These are phyloP conservation scores for Santalum album DNA, from an alignment of 164 flowering plant genomes.

Conservation along the genomic window DNA sequence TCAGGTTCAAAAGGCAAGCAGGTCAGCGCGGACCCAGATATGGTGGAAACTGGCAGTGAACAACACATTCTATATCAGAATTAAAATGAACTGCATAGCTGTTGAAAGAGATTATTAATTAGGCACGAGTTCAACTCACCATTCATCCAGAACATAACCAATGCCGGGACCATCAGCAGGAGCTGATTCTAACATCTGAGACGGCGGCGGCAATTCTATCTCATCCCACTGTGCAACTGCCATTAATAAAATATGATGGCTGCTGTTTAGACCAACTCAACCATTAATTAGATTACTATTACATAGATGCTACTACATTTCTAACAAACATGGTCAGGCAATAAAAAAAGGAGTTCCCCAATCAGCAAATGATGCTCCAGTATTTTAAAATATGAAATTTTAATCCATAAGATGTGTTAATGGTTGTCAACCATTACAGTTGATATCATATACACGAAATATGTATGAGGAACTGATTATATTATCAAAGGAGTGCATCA, in stretches of 20 bases:
- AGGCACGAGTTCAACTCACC: slow-evolving; percentile 39
- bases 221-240: slow-evolving; percentile 80
- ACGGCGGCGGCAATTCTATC: slow-evolving; percentile 24
- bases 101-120: no score
- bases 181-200: slow-evolving; percentile 10
- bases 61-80: no score
- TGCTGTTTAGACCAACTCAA: neutral
- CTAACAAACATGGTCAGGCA: neutral
- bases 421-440: no score
- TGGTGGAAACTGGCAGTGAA: no score
- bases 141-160: slow-evolving; percentile 79
- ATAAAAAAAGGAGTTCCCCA: neutral
- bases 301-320: neutral
- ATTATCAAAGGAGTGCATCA: no score
- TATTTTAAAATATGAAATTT: no score
- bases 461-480: no score
- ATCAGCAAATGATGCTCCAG: neutral
- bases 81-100: no score
- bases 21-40: no score
- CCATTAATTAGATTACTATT: neutral
- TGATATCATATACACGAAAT: no score
- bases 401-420: no score
- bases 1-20: no score
- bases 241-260: slow-evolving; percentile 8
- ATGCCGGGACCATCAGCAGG: slow-evolving; percentile 24